Percentiles rank a stretch among this genome's conserved stretches.
These are phyloP conservation scores for Citrus unshiu DNA, from an alignment of 345 rosid genomes.

Conservation along the genomic window DNA sequence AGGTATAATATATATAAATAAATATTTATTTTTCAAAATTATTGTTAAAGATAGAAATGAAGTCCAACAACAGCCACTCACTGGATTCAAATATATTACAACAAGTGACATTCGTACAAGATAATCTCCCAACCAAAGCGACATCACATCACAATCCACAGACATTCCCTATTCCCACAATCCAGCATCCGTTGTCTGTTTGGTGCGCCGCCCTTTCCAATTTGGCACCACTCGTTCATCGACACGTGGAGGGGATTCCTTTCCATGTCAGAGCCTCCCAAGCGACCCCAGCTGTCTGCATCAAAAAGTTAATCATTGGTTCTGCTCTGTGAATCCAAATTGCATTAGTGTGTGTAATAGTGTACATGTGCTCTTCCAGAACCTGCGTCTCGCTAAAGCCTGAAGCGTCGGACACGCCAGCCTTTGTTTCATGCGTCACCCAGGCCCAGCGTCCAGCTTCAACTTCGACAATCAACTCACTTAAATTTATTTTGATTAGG, in stretches of 20 bases:
- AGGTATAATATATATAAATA: not conserved
- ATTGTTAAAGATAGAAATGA: not conserved
- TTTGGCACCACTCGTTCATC: not conserved
- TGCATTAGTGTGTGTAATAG: not conserved
- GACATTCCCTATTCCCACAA: slow-evolving; percentile 31
- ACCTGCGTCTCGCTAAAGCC: slow-evolving; percentile 20
- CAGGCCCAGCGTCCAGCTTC: not conserved
- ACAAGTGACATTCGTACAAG: not conserved
- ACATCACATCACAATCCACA: not conserved
- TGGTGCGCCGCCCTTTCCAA: slow-evolving; percentile 83
- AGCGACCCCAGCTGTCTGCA: slow-evolving; percentile 24
- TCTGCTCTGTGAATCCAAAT: not conserved
- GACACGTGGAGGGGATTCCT: slow-evolving; percentile 30
- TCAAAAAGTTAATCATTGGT: slow-evolving; percentile 44
- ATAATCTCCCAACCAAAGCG: not conserved
- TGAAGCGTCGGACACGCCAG: slow-evolving; percentile 7
- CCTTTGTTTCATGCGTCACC: not conserved
- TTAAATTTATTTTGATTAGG: not conserved
- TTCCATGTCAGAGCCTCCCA: slow-evolving; percentile 31
- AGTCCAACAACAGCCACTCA: not conserved
- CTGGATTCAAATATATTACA: not conserved
- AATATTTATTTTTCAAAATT: not conserved
- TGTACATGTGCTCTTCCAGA: no score
- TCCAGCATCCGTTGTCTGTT: slow-evolving; percentile 57
- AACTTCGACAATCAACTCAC: not conserved